Evolutionary conservation across 805 yeast species (phyloP).

Genomic region (Vanderwaltozyma yarrowii): DNA sequence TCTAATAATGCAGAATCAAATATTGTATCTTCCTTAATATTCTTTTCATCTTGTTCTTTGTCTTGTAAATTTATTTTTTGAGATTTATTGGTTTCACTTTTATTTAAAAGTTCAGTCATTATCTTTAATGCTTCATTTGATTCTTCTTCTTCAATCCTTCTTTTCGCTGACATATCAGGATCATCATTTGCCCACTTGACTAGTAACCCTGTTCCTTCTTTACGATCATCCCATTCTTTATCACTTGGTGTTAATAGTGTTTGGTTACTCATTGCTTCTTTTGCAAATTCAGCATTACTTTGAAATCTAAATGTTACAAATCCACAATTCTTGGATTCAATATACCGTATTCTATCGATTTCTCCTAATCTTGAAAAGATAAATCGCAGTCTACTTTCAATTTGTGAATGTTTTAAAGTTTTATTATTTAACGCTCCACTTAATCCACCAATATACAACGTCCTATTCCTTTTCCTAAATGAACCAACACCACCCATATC

Average conservation of each 20-base stretch:
- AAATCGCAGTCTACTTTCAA: slow-evolving; percentile 31
- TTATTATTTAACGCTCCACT: slow-evolving; percentile 32
- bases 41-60: neutral
- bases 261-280: slow-evolving; percentile 89
- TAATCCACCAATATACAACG: slow-evolving; percentile 64
- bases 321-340: slow-evolving; percentile 58
- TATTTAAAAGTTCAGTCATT: slow-evolving; percentile 5
- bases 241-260: slow-evolving; percentile 37
- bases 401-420: slow-evolving; percentile 30
- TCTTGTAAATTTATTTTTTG: too few relatives aligned
- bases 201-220: slow-evolving; percentile 26
- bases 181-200: slow-evolving; percentile 88
- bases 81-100: too few relatives aligned
- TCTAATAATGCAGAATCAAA: neutral
- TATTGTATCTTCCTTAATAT: neutral
- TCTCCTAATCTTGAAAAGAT: slow-evolving; percentile 66
- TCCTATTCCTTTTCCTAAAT: slow-evolving; percentile 55
- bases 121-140: slow-evolving; percentile 16
- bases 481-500: slow-evolving; percentile 95
- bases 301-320: slow-evolving; percentile 66
- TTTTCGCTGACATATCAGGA: slow-evolving; percentile 49
- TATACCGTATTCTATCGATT: slow-evolving; percentile 53
- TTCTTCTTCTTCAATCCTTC: slow-evolving; percentile 21
- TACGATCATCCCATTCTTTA: slow-evolving; percentile 49
- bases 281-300: slow-evolving; percentile 82